Evolutionary conservation across 495 filamentous ascomycete genomes (phyloP).

Genomic region (Trichoderma asperelloides): DNA sequence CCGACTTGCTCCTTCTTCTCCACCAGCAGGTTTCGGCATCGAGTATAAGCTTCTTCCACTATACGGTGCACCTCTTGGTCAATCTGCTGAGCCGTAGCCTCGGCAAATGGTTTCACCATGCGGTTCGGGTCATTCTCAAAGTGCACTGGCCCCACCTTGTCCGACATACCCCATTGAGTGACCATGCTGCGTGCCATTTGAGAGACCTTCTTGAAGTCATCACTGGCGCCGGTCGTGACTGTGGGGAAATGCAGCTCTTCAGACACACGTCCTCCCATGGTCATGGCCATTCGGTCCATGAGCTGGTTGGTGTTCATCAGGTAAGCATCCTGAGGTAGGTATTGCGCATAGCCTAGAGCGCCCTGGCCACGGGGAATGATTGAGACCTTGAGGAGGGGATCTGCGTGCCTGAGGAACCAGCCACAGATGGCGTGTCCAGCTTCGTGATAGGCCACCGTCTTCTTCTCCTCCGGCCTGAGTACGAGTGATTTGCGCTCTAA

Average conservation of each 20-base stretch:
- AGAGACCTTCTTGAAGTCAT: slow-evolving; percentile 99
- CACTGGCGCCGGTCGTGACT: slow-evolving; percentile 85
- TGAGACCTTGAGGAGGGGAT: slow-evolving; percentile 93
- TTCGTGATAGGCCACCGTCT: slow-evolving; percentile 93
- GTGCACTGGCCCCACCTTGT: slow-evolving; percentile 82
- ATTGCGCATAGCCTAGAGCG: slow-evolving; percentile 91
- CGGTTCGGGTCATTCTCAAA: slow-evolving; percentile 72
- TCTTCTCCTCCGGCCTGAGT: slow-evolving; percentile 86
- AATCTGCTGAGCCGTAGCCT: slow-evolving; percentile 84
- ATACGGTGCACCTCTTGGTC: slow-evolving; percentile 85
- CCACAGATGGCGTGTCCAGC: slow-evolving; percentile 97
- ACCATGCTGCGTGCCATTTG: slow-evolving; percentile 94
- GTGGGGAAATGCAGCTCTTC: slow-evolving; percentile 95
- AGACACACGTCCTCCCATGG: slow-evolving; percentile 83
- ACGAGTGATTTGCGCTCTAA: slow-evolving; percentile 94
- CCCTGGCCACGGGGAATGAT: slow-evolving; percentile 96
- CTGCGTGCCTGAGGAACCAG: slow-evolving; percentile 94
- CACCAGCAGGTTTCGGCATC: slow-evolving; percentile 73
- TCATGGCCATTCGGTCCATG: slow-evolving; percentile 99
- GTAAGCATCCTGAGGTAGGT: slow-evolving; percentile 87
- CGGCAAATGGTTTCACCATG: slow-evolving; percentile 90
- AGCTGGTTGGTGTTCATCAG: slow-evolving; percentile 91
- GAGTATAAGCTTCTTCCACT: slow-evolving; percentile 80
- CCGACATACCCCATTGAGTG: slow-evolving; percentile 94
- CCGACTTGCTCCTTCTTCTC: slow-evolving; percentile 84